A percentile compares a stretch with the other conserved stretches of the same genome.
Evolutionary conservation across 192 early-diverging fungal genomes (phyloP).

Genomic region (Pilaira anomala): DNA sequence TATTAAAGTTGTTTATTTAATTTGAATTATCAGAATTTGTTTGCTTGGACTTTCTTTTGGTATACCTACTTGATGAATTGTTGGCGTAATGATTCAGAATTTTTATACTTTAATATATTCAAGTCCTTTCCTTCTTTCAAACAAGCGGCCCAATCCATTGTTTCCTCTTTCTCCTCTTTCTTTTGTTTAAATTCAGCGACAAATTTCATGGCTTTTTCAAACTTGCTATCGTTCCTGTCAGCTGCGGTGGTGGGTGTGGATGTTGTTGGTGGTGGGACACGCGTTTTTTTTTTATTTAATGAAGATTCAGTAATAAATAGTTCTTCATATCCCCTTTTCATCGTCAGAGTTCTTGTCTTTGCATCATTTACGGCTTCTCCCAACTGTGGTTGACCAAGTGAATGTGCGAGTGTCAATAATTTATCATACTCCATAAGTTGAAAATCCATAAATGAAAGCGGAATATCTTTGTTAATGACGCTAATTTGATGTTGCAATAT

Average conservation of each 20-base stretch:
- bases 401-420: background rate
- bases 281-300: background rate
- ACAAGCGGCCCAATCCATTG: background rate
- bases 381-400: background rate
- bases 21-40: too few species aligned
- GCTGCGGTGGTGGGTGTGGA: background rate
- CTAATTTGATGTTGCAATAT: background rate
- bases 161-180: background rate
- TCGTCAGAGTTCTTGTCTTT: slow-evolving; percentile 4
- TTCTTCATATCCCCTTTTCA: slow-evolving; percentile 7
- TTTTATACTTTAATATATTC: too few species aligned
- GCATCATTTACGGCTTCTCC: background rate
- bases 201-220: slow-evolving; percentile 4
- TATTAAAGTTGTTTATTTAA: too few species aligned
- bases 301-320: background rate
- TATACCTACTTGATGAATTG: too few species aligned
- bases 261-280: background rate
- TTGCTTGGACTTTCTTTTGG: too few species aligned
- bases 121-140: background rate
- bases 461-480: background rate
- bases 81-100: too few species aligned
- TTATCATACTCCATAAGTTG: background rate
- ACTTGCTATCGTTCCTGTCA: background rate
- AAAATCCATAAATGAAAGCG: background rate
- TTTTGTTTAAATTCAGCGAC: slow-evolving; percentile 7